phyloP scores from a whole-genome alignment of 345 rosid genomes.

The Hibiscus syriacus region DNA sequence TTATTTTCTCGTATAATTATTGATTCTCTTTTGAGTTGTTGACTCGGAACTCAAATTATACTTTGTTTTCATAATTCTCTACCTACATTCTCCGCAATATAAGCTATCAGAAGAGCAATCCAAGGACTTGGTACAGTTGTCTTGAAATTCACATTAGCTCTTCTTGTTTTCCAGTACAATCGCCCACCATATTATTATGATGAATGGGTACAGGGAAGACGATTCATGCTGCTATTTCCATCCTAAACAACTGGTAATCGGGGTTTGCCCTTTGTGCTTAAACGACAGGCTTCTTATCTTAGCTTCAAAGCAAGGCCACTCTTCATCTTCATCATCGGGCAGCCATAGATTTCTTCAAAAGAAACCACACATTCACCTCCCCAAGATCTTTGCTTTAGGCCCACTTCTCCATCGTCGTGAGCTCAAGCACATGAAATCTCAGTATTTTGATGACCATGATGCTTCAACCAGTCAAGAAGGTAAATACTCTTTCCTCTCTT shows the following conservation, averaged over 20 bases:
- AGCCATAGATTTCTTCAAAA: constrained; percentile 5
- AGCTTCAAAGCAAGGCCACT: constrained; percentile 54
- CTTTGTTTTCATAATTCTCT: not conserved
- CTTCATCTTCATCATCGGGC: constrained; percentile 20
- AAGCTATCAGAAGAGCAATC: not conserved
- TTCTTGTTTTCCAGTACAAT: not conserved
- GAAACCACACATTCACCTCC: constrained; percentile 39
- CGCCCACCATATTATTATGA: not conserved
- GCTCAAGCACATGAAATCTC: constrained; percentile 51
- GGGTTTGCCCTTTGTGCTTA: constrained; percentile 76
- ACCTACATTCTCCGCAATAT: constrained; percentile 10
- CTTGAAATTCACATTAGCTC: not conserved
- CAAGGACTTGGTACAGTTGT: not conserved
- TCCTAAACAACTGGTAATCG: constrained; percentile 52
- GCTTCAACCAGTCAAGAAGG: constrained; percentile 79
- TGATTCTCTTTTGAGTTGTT: no score
- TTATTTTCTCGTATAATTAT: no score
- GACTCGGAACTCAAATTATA: no score
- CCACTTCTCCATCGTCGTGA: constrained; percentile 66
- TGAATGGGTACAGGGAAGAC: constrained; percentile 57
- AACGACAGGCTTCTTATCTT: constrained; percentile 79
- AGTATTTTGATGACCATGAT: constrained; percentile 30
- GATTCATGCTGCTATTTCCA: constrained; percentile 67
- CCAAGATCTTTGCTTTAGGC: constrained; percentile 68
- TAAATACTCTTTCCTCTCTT: no score